These are phyloP conservation scores for Crithidia bombi DNA, from an alignment of 208 protist genomes.

Conservation along the genomic window DNA sequence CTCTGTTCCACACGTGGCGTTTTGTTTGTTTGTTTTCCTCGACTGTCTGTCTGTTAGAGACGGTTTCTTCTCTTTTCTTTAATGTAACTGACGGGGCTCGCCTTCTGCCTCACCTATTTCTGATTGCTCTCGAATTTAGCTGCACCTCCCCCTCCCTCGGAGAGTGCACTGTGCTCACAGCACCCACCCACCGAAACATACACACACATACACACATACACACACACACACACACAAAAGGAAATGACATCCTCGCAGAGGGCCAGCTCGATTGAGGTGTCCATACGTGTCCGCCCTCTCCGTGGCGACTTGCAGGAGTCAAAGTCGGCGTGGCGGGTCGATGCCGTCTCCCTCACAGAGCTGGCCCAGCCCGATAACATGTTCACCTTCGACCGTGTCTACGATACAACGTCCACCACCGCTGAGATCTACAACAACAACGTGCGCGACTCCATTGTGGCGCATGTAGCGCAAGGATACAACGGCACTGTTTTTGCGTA, in stretches of 20 bases:
- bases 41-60: background rate
- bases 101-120: background rate
- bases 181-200: background rate
- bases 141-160: too few species aligned
- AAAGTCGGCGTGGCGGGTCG: conserved; percentile 37
- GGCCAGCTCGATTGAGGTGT: conserved; percentile 70
- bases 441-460: conserved; percentile 54
- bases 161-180: background rate
- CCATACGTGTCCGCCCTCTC: conserved; percentile 70
- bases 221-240: background rate
- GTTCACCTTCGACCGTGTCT: conserved; percentile 84
- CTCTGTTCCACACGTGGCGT: too few species aligned
- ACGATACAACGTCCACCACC: conserved; percentile 42
- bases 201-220: background rate
- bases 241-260: conserved; percentile 24
- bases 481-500: conserved; percentile 90
- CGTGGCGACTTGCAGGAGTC: conserved; percentile 55
- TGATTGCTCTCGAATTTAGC: too few species aligned
- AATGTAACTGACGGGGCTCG: too few species aligned
- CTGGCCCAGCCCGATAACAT: conserved; percentile 57
- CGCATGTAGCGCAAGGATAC: conserved; percentile 75
- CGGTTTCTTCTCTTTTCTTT: too few species aligned
- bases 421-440: conserved; percentile 55
- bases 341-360: conserved; percentile 47
- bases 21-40: background rate